phyloP scores from a whole-genome alignment of 257 asterid species.

The Linaria vulgaris region DNA sequence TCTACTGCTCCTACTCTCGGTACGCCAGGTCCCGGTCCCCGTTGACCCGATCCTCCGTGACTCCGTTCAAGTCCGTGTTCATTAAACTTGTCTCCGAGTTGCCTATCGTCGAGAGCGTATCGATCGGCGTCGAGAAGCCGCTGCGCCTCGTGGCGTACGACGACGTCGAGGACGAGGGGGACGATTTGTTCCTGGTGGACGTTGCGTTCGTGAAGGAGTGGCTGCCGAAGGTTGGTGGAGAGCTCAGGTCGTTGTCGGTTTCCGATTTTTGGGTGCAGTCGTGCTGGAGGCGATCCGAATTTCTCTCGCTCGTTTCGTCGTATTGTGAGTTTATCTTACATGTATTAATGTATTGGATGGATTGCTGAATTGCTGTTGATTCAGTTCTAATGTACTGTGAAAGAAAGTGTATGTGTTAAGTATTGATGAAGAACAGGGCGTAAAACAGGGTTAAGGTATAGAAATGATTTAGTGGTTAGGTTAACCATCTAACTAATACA shows the following conservation, averaged over 20 bases:
- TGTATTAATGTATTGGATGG: background rate
- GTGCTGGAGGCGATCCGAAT: constrained; percentile 65
- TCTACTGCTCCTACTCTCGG: constrained; percentile 63
- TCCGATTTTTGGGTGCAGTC: constrained; percentile 84
- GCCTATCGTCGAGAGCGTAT: constrained; percentile 44
- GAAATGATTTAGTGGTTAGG: too few species aligned
- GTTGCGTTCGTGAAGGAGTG: constrained; percentile 47
- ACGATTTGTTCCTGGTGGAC: constrained; percentile 61
- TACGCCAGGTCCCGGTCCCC: constrained; percentile 65
- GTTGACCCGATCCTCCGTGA: constrained; percentile 41
- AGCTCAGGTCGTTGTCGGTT: constrained; percentile 47
- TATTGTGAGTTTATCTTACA: constrained; percentile 42
- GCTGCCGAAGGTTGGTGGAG: constrained; percentile 49
- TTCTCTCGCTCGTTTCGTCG: constrained; percentile 53
- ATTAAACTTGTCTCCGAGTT: constrained; percentile 41
- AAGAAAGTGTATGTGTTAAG: too few species aligned
- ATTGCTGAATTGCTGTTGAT: too few species aligned
- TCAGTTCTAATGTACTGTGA: too few species aligned
- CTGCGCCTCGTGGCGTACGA: constrained; percentile 45
- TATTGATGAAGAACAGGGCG: too few species aligned
- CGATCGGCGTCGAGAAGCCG: constrained; percentile 69
- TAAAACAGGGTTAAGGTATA: too few species aligned
- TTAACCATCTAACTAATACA: too few species aligned
- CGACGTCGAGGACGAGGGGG: constrained; percentile 62
- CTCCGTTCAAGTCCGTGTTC: constrained; percentile 64